A percentile compares a stretch with the other conserved stretches of the same genome.
These are phyloP conservation scores for Botrytis byssoidea DNA, from an alignment of 2,329 filamentous ascomycete genomes.

Conservation along the genomic window DNA sequence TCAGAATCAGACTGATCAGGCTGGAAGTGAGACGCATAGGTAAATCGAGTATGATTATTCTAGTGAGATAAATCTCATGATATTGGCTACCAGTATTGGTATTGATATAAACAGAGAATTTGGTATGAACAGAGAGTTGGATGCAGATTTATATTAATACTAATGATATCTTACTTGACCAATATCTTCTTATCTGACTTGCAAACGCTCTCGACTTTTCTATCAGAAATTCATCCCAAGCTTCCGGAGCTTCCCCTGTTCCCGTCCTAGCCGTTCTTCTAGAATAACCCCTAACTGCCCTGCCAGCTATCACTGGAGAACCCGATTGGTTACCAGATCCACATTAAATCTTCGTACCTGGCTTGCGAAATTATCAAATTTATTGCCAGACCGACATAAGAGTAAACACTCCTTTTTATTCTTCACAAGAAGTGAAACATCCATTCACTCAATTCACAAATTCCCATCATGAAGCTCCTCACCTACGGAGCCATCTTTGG, in stretches of 20 bases:
- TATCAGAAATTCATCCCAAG: neutral
- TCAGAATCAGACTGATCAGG: conserved; percentile 6
- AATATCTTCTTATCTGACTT: neutral
- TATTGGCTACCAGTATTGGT: neutral
- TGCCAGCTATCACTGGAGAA: neutral
- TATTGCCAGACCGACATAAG: conserved; percentile 7
- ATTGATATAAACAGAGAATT: neutral
- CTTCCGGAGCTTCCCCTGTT: conserved; percentile 12
- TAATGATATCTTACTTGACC: neutral
- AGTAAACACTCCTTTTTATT: neutral
- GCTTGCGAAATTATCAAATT: conserved; percentile 7
- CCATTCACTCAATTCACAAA: neutral
- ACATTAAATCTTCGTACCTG: conserved; percentile 5
- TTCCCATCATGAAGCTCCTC: conserved; percentile 35
- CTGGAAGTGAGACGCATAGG: neutral
- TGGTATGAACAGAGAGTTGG: neutral
- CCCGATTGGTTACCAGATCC: conserved; percentile 10
- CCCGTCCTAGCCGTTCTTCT: neutral
- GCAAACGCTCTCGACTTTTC: neutral
- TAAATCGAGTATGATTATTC: neutral
- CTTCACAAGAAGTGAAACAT: conserved; percentile 3
- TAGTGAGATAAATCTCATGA: neutral
- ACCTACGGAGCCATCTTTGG: conserved; percentile 52
- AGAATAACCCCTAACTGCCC: neutral
- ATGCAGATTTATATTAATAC: neutral